These are phyloP conservation scores for Alternaria sp. DNA, from an alignment of 2,329 filamentous ascomycete genomes.

Conservation along the genomic window DNA sequence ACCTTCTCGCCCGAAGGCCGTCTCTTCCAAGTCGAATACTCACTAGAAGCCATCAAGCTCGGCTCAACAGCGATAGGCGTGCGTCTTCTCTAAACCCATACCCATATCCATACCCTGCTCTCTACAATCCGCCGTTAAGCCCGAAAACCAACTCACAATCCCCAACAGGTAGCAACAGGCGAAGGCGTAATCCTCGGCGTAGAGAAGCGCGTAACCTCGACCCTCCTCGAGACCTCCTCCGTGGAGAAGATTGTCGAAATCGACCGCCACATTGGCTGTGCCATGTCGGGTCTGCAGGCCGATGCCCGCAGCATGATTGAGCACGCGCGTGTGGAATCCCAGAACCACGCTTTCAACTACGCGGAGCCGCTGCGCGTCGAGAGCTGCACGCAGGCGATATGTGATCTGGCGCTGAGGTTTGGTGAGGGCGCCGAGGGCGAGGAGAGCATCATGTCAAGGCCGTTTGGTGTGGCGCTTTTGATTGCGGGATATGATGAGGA, in stretches of 20 bases:
- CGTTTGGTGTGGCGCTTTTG: conserved; percentile 94
- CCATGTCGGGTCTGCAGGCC: conserved; percentile 97
- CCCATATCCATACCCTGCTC: neutral
- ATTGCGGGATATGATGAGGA: conserved; percentile 98
- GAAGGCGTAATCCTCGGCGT: conserved; percentile 96
- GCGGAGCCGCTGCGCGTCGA: conserved; percentile 94
- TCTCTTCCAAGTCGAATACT: conserved; percentile 99
- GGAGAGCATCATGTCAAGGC: conserved; percentile 98
- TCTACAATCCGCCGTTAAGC: neutral
- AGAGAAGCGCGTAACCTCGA: conserved; percentile 98
- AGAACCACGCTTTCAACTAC: conserved; percentile 98
- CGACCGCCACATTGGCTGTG: conserved; percentile 97
- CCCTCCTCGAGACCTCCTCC: conserved; percentile 94
- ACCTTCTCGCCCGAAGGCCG: conserved; percentile 99
- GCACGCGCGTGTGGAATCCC: conserved; percentile 96
- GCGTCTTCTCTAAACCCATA: conserved; percentile 37
- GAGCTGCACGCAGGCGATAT: conserved; percentile 98
- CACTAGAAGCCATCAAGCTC: conserved; percentile 99
- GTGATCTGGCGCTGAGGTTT: conserved; percentile 93
- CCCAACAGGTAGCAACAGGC: conserved; percentile 76
- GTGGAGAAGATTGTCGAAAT: conserved; percentile 99
- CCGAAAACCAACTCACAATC: conserved; percentile 21
- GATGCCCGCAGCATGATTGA: conserved; percentile 98
- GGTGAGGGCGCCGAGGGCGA: conserved; percentile 97
- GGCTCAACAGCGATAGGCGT: conserved; percentile 97